Evolutionary conservation across 2,329 filamentous ascomycete species (phyloP), one percentile per base, ranked within the genome.

Genomic region (Cladosporium cucumerinum): DNA sequence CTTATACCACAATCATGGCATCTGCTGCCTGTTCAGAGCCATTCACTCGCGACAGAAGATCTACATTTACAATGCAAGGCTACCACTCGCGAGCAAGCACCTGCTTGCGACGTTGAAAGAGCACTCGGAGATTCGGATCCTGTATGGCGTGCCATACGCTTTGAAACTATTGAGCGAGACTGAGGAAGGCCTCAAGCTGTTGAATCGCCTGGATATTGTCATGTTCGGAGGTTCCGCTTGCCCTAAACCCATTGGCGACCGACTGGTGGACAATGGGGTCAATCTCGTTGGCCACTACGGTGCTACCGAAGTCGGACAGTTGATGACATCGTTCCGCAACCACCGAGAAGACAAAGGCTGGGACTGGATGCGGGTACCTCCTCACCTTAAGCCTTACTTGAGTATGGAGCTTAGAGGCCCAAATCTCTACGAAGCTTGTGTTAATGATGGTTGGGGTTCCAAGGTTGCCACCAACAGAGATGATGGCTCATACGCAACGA

Each of bases 111-210:
- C 69, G 2, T 61, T 71, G n/a, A 65, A 36, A 18, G 46, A 66
- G 23, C 69, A 69, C 30, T 58, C 64, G 5, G 69, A 70, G 6
- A 70, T 72, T 34, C 84, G 87, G 57, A 82, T 84, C 23, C 81
- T 89, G n/a, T 83, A 86, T 66, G 82, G 80, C 1, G 87, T 89
- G 0, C 87, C 87, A 0, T 89, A 88, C 67, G 82, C 84, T 0
- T 72, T 89, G 21, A 88, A 88, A 68, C 74, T 89, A 0, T 77
- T 89, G 1, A 81, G 82, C 0, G 87, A 89, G 71, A 80, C 81
- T 0, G 77, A 84, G 0, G 78, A 82, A 26, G 87, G 86, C 36
- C 36, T 66, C 7, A 21, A 57, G 39, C 32, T 69, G 23, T 61
- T 71, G 14, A 60, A 48, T 10, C 23, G 43, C 1, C 65, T 72